Evolutionary conservation across 1,284 basidiomycete species (phyloP).

Genomic region (Chiua sp.): DNA sequence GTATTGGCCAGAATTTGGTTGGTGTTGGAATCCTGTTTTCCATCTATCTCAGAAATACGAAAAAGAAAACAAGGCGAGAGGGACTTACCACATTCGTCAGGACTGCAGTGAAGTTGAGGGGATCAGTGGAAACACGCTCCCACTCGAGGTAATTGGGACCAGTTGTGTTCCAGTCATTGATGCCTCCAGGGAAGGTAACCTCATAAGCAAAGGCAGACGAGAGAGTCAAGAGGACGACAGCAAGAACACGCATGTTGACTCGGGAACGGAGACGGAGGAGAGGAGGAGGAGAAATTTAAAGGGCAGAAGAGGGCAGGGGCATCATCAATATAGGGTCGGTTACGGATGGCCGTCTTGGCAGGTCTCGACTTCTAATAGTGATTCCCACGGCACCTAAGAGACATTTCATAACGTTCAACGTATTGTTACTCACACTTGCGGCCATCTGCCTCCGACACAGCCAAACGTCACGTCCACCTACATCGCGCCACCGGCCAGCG

Average conservation of each 20-base stretch:
- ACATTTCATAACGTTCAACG: not conserved
- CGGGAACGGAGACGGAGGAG: conserved; percentile 1
- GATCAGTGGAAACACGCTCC: conserved; percentile 68
- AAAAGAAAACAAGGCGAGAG: not conserved
- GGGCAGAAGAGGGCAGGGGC: not conserved
- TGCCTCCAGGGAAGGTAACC: conserved; percentile 57
- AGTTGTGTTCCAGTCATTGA: conserved; percentile 60
- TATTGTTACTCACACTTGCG: conserved; percentile 9
- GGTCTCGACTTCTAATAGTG: not conserved
- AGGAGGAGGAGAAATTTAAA: conserved; percentile 5
- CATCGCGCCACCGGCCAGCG: conserved; percentile 37
- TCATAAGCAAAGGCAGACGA: conserved; percentile 64
- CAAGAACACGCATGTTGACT: conserved; percentile 51
- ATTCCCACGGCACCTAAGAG: conserved; percentile 25
- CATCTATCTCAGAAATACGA: conserved; percentile 1
- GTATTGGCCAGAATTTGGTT: conserved; percentile 53
- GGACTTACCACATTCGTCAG: conserved; percentile 65
- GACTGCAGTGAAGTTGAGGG: conserved; percentile 68
- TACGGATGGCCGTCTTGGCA: conserved; percentile 13
- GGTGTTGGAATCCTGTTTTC: conserved; percentile 32
- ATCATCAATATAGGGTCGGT: not conserved
- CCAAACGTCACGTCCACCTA: conserved; percentile 13
- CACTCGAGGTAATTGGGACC: conserved; percentile 67
- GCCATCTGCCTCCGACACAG: not conserved
- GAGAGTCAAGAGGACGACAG: conserved; percentile 53